A percentile compares a stretch with the other conserved stretches of the same genome.
These are phyloP conservation scores for Tetragonia tetragonoides DNA, from an alignment of 148 eudicot species.

Conservation along the genomic window DNA sequence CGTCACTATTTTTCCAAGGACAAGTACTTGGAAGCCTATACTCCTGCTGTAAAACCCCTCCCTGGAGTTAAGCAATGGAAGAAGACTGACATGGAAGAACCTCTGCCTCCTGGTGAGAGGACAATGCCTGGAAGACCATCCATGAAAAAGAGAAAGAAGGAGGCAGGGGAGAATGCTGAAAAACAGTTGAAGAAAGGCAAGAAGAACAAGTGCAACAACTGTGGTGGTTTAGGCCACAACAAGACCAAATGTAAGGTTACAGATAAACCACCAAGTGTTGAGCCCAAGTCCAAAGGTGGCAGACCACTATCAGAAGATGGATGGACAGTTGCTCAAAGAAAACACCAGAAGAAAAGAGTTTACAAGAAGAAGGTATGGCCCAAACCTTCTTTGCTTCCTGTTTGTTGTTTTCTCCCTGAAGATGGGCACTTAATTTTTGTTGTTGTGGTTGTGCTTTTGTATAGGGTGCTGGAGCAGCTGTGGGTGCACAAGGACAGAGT, in stretches of 20 bases:
- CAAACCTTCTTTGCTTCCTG: too few relatives aligned
- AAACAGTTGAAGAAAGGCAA: neutral
- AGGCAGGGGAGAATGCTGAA: neutral
- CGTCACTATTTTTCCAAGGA: neutral
- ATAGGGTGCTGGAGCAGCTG: too few relatives aligned
- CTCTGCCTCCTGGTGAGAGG: neutral
- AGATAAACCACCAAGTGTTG: neutral
- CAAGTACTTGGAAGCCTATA: too few relatives aligned
- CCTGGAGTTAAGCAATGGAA: neutral
- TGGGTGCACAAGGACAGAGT: too few relatives aligned
- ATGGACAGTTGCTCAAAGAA: too few relatives aligned
- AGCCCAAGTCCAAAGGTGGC: neutral
- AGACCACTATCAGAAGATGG: neutral
- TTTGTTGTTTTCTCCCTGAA: too few relatives aligned
- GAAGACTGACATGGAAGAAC: neutral
- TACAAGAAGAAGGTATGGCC: too few relatives aligned
- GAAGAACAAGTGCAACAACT: neutral
- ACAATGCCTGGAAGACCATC: neutral
- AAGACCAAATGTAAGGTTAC: neutral
- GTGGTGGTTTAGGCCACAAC: neutral
- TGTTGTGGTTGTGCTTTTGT: too few relatives aligned
- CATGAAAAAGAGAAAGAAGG: neutral
- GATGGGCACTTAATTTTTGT: too few relatives aligned
- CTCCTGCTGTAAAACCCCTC: neutral
- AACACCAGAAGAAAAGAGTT: too few relatives aligned